Conservation (phyloP, 345 rosid species). For the sweet orange (Citrus sinensis) region DNA sequence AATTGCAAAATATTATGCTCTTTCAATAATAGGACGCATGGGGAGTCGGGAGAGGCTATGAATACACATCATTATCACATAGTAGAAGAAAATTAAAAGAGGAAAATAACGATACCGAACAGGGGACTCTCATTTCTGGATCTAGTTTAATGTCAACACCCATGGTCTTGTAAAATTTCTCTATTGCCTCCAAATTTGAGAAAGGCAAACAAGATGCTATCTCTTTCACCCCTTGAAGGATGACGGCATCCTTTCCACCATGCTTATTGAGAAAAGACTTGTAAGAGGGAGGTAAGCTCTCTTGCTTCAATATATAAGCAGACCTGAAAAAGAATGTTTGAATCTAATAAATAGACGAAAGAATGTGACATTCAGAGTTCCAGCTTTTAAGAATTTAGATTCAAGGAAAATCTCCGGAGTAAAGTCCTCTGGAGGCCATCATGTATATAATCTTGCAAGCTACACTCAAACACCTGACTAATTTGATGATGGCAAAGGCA, state of each 20-base stretch:
- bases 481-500: not conserved
- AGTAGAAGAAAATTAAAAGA: not conserved
- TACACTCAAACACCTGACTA: not conserved
- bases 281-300: conserved; percentile 86
- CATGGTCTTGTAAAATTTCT: conserved; percentile 59
- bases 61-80: not conserved
- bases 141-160: conserved; percentile 77
- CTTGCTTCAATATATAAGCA: conserved; percentile 85
- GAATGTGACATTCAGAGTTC: not conserved
- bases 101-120: conserved; percentile 51
- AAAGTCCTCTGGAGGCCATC: not conserved
- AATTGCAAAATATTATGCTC: not conserved
- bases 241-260: conserved; percentile 67
- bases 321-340: conserved; percentile 47
- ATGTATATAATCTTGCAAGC: not conserved
- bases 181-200: conserved; percentile 60
- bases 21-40: not conserved
- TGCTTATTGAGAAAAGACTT: conserved; percentile 89
- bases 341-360: conserved; percentile 8
- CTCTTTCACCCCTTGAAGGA: conserved; percentile 78
- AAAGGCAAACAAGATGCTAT: conserved; percentile 63
- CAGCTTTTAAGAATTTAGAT: not conserved
- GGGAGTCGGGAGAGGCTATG: not conserved
- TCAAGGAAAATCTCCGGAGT: not conserved
- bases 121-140: conserved; percentile 80